Evolutionary conservation across 768 basidiomycete species (phyloP).

Genomic region (Dacryopinax primogenitus): DNA sequence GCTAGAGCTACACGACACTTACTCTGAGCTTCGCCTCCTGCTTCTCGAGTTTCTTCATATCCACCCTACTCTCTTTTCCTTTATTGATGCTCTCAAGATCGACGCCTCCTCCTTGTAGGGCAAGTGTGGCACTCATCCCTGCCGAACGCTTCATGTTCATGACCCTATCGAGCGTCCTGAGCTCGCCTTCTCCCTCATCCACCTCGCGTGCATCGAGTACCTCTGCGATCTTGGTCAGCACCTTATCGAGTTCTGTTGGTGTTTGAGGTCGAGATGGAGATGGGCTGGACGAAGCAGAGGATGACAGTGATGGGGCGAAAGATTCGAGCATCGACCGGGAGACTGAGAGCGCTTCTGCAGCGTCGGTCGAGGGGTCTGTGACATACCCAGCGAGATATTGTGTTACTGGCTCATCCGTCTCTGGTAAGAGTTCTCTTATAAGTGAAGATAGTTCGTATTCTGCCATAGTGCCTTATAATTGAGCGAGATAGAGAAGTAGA

Average conservation of each 20-base stretch:
- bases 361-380: conserved; percentile 74
- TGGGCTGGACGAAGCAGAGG: neutral
- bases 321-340: conserved; percentile 63
- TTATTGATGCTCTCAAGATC: conserved; percentile 88
- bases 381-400: conserved; percentile 79
- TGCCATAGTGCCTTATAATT: neutral
- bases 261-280: conserved; percentile 35
- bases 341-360: conserved; percentile 66
- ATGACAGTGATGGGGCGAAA: conserved; percentile 26
- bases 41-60: conserved; percentile 91
- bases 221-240: conserved; percentile 56
- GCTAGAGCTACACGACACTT: conserved; percentile 6
- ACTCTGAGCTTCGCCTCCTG: conserved; percentile 92
- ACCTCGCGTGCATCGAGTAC: conserved; percentile 46
- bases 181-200: conserved; percentile 36
- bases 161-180: conserved; percentile 51
- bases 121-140: conserved; percentile 67
- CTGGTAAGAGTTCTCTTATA: conserved; percentile 19
- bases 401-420: conserved; percentile 68
- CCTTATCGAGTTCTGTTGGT: conserved; percentile 43
- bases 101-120: conserved; percentile 57
- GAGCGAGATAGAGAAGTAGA: neutral
- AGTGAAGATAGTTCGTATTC: neutral
- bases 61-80: conserved; percentile 88
- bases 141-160: conserved; percentile 76